These are phyloP conservation scores for Pseudocercospora fijiensis DNA, from an alignment of 2,329 filamentous ascomycete genomes.

Conservation along the genomic window DNA sequence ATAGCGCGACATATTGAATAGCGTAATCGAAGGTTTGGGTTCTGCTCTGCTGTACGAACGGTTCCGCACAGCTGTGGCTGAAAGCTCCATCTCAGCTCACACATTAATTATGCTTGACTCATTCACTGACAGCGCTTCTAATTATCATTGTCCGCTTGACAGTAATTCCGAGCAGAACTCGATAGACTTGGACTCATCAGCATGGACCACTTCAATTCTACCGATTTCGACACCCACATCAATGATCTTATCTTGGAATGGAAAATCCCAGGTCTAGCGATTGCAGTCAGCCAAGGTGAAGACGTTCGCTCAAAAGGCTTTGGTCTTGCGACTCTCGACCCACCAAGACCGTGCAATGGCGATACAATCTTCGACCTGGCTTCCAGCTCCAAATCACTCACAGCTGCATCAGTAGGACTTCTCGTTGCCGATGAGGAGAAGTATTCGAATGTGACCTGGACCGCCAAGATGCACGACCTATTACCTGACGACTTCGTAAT, in stretches of 20 bases:
- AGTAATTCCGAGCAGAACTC: neutral
- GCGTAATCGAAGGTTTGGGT: neutral
- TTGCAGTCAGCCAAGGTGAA: conserved; percentile 51
- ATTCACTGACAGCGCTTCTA: neutral
- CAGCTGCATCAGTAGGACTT: conserved; percentile 51
- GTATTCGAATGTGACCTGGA: conserved; percentile 46
- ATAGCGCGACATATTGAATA: too few relatives aligned
- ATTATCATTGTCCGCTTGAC: too few relatives aligned
- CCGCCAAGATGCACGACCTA: conserved; percentile 46
- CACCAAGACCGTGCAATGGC: conserved; percentile 42
- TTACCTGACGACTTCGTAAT: conserved; percentile 21
- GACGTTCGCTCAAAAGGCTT: conserved; percentile 44
- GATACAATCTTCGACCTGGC: conserved; percentile 57
- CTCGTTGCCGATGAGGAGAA: conserved; percentile 49
- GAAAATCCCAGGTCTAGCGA: conserved; percentile 47
- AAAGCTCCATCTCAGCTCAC: neutral
- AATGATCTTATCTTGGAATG: conserved; percentile 11
- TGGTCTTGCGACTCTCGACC: conserved; percentile 41
- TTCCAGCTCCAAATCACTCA: conserved; percentile 59
- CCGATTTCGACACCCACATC: conserved; percentile 11
- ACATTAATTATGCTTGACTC: neutral
- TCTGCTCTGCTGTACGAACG: conserved; percentile 3
- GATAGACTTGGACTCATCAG: neutral
- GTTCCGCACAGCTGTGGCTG: conserved; percentile 3
- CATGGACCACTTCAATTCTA: conserved; percentile 16